Percentiles rank a stretch among this genome's conserved stretches.
Conservation (phyloP, 176 grass and related monocot genomes). For the Eremochloa ophiuroides region DNA sequence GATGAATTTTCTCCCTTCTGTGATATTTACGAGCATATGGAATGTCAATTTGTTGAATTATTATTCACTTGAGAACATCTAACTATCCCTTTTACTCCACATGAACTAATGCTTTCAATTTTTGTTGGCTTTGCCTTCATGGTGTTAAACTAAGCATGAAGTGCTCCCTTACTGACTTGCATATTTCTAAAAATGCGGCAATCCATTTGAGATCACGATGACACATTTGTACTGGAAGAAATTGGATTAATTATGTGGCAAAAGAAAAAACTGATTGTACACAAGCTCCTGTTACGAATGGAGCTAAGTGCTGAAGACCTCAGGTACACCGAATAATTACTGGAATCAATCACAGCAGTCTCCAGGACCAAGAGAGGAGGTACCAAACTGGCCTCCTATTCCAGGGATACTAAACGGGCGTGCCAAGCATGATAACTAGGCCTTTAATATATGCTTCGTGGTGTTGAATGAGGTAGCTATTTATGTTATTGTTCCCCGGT, state of each 20-base stretch:
- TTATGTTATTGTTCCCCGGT: too few relatives aligned
- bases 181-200: conserved; percentile 51
- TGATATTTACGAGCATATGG: conserved; percentile 4
- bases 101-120: not conserved
- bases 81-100: not conserved
- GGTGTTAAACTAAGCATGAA: not conserved
- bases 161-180: not conserved
- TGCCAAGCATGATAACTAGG: conserved; percentile 69
- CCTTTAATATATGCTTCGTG: too few relatives aligned
- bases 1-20: not conserved
- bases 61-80: conserved; percentile 7
- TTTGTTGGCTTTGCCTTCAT: not conserved
- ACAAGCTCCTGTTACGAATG: conserved; percentile 33
- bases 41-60: not conserved
- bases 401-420: conserved; percentile 91
- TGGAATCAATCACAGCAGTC: conserved; percentile 42
- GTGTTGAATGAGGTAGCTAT: too few relatives aligned
- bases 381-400: conserved; percentile 44
- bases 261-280: conserved; percentile 42
- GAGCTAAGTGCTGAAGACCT: conserved; percentile 62
- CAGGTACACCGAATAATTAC: conserved; percentile 29
- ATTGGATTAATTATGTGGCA: conserved; percentile 73
- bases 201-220: conserved; percentile 86
- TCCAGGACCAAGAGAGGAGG: conserved; percentile 22
- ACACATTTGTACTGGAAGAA: conserved; percentile 82